Base-by-base conservation (phyloP, 108 stramenopile species). In the Nannochloropsis oceanica region DNA sequence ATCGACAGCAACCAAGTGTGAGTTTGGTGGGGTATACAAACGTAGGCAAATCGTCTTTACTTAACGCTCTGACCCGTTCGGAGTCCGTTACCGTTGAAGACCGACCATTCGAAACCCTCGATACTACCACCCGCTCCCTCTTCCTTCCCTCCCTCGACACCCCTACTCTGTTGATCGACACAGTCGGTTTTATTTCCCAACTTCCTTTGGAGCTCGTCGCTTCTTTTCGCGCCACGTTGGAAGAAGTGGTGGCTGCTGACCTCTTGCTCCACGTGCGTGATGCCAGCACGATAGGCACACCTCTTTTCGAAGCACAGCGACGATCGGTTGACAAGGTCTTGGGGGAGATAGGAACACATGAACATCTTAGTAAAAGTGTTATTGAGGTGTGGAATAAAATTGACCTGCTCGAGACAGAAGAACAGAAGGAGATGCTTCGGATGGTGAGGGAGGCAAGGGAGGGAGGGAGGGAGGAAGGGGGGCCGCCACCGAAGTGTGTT, bases 151-250 rank as follows among this genome's bases (percentile, higher is more conserved):
- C 95, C 9, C 93, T 92, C 79, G 20, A 8, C 8, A 8, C 92
- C 92, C 85, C 92, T 94, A 43, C 95, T 94, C 90, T 94, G 94
- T 82, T 98, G 86, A 96, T 96, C 43, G 97, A 98, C 89, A 98
- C 97, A 12, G 97, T 98, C 13, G 97, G 97, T 0, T 98, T 98
- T 87, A 96, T 98, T 84, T 95, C 95, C 82, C 96, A 97, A 83
- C 91, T 98, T 7, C 97, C 97, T 8, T 95, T 96, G 12, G 94
- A 95, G 82, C 89, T 98, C 42, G 94, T 96, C 3, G 96, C 95
- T 24, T 93, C 96, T 12, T 98, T 98, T 86, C 92, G 95, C 25
- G 96, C 97, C 22, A 98, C 97, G 9, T 89, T 98, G 79, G 97
- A 98, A 85, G 97, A 98, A 89, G 95, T 97, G 26, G 84, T 92